Evolutionary conservation across 177 flowering plant genomes (phyloP).

Genomic region (Vitis hybrid): DNA sequence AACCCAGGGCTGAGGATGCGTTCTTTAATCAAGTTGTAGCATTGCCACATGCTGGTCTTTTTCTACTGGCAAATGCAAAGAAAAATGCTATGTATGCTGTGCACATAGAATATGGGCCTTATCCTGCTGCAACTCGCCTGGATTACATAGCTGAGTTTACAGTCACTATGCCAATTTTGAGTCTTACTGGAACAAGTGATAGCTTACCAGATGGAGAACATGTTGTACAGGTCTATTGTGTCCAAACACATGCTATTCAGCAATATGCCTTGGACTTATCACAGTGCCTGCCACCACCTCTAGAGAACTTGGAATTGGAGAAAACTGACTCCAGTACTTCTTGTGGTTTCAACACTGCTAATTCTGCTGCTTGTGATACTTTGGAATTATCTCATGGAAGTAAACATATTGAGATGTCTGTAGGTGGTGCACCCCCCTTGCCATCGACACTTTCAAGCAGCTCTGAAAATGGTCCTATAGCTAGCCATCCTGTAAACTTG

Average conservation of each 20-base stretch:
- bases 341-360: conserved; percentile 34
- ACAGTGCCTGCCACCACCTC: conserved; percentile 81
- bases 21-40: conserved; percentile 93
- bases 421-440: conserved; percentile 24
- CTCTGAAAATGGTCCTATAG: conserved; percentile 30
- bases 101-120: conserved; percentile 77
- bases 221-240: conserved; percentile 84
- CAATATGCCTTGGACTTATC: conserved; percentile 89
- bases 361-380: conserved; percentile 30
- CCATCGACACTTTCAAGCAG: conserved; percentile 24
- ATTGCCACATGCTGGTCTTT: conserved; percentile 68
- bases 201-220: conserved; percentile 64
- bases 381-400: conserved; percentile 38
- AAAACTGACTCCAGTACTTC: conserved; percentile 50
- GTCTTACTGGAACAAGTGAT: conserved; percentile 90
- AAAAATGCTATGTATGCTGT: conserved; percentile 93
- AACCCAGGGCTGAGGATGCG: conserved; percentile 58
- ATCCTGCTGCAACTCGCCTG: conserved; percentile 77
- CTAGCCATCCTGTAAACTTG: conserved; percentile 27
- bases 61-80: conserved; percentile 93
- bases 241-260: conserved; percentile 96
- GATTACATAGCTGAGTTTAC: conserved; percentile 95
- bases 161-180: conserved; percentile 94
- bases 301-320: conserved; percentile 60
- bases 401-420: conserved; percentile 30